A percentile compares a stretch with the other conserved stretches of the same genome.
These are phyloP conservation scores for Venturia carpophila DNA, from an alignment of 2,329 filamentous ascomycete genomes.

Conservation along the genomic window DNA sequence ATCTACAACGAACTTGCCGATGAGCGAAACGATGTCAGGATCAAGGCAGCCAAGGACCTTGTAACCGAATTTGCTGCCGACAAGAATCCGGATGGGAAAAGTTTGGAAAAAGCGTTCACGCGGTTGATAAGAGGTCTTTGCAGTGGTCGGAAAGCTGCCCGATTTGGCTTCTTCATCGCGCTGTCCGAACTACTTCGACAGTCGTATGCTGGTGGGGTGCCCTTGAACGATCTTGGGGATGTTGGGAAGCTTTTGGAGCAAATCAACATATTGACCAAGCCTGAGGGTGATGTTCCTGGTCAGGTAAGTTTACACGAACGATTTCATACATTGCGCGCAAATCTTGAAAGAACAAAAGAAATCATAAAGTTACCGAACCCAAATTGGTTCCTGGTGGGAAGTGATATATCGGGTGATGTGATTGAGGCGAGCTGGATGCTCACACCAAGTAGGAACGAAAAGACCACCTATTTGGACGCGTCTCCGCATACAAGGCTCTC, in stretches of 20 bases:
- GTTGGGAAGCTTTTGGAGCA: conserved; percentile 42
- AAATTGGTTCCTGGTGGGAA: conserved; percentile 17
- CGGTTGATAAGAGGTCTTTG: conserved; percentile 76
- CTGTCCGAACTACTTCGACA: conserved; percentile 72
- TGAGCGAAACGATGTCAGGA: conserved; percentile 37
- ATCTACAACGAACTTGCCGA: conserved; percentile 42
- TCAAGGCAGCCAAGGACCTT: conserved; percentile 39
- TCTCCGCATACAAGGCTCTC: conserved; percentile 83
- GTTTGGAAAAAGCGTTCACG: conserved; percentile 34
- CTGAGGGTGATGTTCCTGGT: conserved; percentile 45
- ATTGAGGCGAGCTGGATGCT: neutral
- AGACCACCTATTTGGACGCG: conserved; percentile 73
- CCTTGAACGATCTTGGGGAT: conserved; percentile 27
- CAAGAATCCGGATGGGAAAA: conserved; percentile 30
- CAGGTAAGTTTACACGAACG: conserved; percentile 35
- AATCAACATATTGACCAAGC: conserved; percentile 45
- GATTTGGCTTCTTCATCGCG: conserved; percentile 82
- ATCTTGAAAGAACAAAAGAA: neutral
- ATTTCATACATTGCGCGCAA: neutral
- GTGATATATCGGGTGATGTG: neutral
- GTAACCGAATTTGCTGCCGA: conserved; percentile 35
- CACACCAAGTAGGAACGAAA: conserved; percentile 63
- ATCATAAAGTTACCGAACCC: no score
- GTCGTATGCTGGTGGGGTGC: conserved; percentile 45
- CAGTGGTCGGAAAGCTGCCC: conserved; percentile 79